Evolutionary conservation across 2,329 filamentous ascomycete species (phyloP), one percentile per base, ranked within the genome.

Genomic region (Meredithiella fracta): DNA sequence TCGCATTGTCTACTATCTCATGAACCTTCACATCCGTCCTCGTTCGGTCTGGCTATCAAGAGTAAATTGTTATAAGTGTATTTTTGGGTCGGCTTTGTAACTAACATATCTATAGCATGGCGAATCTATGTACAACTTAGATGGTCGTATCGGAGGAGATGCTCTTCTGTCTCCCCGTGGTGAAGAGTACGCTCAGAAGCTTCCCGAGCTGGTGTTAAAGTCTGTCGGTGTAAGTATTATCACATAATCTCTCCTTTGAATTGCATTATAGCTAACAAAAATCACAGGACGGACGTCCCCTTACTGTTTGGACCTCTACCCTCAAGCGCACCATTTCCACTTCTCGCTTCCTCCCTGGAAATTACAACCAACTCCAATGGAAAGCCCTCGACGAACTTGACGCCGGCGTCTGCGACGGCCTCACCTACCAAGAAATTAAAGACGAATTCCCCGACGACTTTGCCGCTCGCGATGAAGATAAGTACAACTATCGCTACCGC

Each of bases 401-500:
- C 68, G 90, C 88, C 1, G 92, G 92, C 53, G 87, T 97, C 51
- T 98, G 92, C 70, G 92, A 98, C 64, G 90, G 91, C 55, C 80
- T 97, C 67, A 98, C 92, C 1, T 96, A 96, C 67, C 86, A 88
- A 64, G 85, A 98, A 66, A 97, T 98, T 66, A 88, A 92, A 64
- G 80, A 94, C 64, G 73, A 78, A 55, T 97, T 87, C 66, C 92
- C 92, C 0, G 90, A 96, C 62, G 92, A 98, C 71, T 98, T 98
- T 71, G 81, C 82, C 52, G 89, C 91, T 34, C 87, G 92, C 60
- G 92, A 98, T 68, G 88, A 95, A 62, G 92, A 98, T 75, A 98
- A 98, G 70, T 97, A 97, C 79, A 97, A 98, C 73, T 98, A 98
- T 72, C 88, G 92, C 57, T 98, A 98, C 70, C 84, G 92, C 3